A percentile compares a stretch with the other conserved stretches of the same genome.
These are phyloP conservation scores for Leccinum truebloodii DNA, from an alignment of 768 basidiomycete genomes.

Conservation along the genomic window DNA sequence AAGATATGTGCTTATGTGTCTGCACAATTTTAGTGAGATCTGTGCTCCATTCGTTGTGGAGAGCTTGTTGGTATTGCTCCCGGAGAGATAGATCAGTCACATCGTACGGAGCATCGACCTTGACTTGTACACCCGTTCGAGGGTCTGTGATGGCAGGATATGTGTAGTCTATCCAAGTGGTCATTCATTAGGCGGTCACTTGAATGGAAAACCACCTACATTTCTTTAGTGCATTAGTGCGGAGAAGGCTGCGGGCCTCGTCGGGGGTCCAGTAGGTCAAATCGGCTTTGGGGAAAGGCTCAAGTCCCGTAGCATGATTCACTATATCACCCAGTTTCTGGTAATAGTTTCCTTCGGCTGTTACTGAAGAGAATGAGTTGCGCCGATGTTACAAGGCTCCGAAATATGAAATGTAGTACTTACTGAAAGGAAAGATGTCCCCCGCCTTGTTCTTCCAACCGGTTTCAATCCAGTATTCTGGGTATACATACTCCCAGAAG, in stretches of 20 bases:
- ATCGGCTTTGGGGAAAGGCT: constrained; percentile 15
- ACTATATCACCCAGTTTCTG: neutral
- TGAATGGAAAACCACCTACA: constrained; percentile 1
- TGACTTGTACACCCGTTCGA: constrained; percentile 2
- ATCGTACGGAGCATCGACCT: constrained; percentile 18
- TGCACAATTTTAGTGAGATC: neutral
- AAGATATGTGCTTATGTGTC: neutral
- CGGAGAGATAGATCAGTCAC: constrained; percentile 1
- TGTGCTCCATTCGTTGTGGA: constrained; percentile 6
- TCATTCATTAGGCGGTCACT: neutral
- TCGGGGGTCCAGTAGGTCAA: constrained; percentile 20
- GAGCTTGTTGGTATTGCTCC: constrained; percentile 5
- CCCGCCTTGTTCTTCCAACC: constrained; percentile 17
- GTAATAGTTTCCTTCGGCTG: neutral
- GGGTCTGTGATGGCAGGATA: constrained; percentile 19
- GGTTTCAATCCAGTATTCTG: constrained; percentile 14
- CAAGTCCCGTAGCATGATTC: constrained; percentile 1
- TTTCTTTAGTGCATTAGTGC: neutral
- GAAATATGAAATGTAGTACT: neutral
- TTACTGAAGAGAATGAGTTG: constrained; percentile 1
- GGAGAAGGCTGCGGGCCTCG: constrained; percentile 6
- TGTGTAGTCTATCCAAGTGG: constrained; percentile 17
- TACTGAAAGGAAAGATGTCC: constrained; percentile 8
- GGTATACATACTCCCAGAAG: constrained; percentile 25
- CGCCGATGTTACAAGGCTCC: neutral